Evolutionary conservation across 495 filamentous ascomycete genomes (phyloP), one percentile per base, ranked within the genome.

Genomic region (Aspergillus saccharolyticus): DNA sequence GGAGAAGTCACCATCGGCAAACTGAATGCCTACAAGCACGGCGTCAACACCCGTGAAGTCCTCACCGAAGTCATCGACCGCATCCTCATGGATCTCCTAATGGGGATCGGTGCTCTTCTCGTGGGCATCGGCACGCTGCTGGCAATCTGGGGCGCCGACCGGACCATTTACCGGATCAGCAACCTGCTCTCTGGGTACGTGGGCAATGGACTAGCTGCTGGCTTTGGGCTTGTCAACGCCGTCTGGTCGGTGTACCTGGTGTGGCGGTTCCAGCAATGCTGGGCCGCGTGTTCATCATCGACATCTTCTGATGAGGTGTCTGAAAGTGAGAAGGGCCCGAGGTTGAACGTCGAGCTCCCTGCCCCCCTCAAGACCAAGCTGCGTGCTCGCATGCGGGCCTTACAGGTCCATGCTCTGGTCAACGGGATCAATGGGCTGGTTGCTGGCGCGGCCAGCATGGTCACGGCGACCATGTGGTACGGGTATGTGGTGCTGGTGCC

Each of bases 71-170:
- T 77, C 43, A 60, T 69, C 50, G 76, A 72, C 19, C 56, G 78
- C 5, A 60, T 80, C 12, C 62, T 70, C 1, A 79, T 82, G 78
- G 79, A 80, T 51, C 20, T 67, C 0, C 55, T 77, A 0, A 66
- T 80, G 64, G 79, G 78, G 2, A 53, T 70, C 5, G 78, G 79
- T 1, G 71, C 75, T 1, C 14, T 80, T 1, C 56, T 79, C 3
- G 79, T 82, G 1, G 77, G 78, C 1, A 63, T 73, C 4, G 79
- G 79, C 0, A 80, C 79, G 4, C 57, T 76, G 51, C 74, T 82
- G 74, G 79, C 79, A 0, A 80, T 80, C 18, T 74, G 65, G 3
- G 79, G 79, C 7, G 74, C 70, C 1, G 59, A 80, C 48, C 76
- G 39, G 0, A 45, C 19, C 0, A 64, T 80, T 8, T 80, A 64